Conservation (phyloP, 306 rosid species). For the Glycine soja region DNA sequence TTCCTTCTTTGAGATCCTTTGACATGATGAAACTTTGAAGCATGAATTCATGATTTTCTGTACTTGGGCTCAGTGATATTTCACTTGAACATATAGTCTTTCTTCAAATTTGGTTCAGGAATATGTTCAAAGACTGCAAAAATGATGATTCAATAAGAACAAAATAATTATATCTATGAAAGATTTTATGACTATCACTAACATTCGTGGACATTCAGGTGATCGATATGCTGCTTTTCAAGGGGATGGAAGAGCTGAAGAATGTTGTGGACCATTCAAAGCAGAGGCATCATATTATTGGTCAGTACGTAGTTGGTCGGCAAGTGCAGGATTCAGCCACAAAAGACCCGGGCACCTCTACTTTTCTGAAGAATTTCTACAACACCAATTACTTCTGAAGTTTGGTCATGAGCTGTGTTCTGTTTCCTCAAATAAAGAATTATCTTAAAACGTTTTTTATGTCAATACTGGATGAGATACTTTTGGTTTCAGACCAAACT, state of each 20-base stretch:
- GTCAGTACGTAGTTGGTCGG: constrained; percentile 81
- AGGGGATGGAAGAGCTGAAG: constrained; percentile 85
- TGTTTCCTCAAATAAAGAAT: constrained; percentile 56
- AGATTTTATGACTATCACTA: constrained; percentile 24
- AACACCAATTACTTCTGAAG: constrained; percentile 78
- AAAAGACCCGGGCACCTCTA: constrained; percentile 69
- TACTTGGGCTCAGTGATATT: constrained; percentile 15
- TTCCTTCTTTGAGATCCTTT: constrained; percentile 35
- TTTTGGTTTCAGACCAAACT: constrained; percentile 44
- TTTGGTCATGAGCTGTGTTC: constrained; percentile 38
- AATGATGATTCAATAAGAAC: neutral
- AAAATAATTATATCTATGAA: neutral
- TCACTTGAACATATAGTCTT: constrained; percentile 14
- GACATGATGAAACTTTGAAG: constrained; percentile 11
- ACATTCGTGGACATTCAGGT: constrained; percentile 67
- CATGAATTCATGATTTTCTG: constrained; percentile 20
- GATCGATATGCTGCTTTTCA: constrained; percentile 92
- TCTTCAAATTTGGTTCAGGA: neutral
- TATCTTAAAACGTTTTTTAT: constrained; percentile 47
- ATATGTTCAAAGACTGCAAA: constrained; percentile 1
- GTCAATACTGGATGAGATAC: constrained; percentile 43
- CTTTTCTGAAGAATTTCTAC: constrained; percentile 82
- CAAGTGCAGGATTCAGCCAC: constrained; percentile 66
- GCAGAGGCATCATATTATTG: constrained; percentile 96
- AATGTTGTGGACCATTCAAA: constrained; percentile 83